Evolutionary conservation across 2,329 filamentous ascomycete genomes (phyloP), one percentile per base, ranked within the genome.

Genomic region (Verticillium klebahnii): DNA sequence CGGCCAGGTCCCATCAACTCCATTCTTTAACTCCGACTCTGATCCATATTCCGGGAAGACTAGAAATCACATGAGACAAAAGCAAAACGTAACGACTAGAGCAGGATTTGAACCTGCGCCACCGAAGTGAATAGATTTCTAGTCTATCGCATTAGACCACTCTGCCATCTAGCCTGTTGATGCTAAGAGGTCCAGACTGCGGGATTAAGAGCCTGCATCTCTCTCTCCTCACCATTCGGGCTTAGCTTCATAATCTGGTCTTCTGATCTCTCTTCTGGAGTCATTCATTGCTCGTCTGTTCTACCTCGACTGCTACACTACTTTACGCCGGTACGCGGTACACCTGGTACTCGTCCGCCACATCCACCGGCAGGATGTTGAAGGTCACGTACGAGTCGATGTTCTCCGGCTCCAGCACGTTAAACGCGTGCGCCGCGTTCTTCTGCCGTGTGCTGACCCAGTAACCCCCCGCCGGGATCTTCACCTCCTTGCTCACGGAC

Each of bases 311-410:
- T 14, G 3, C 3, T 25, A 12, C 19, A n/a, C 12, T 25, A 9
- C n/a, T 19, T 57, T 19, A 52, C 6, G 19, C 45, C 45, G 45
- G 45, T 12, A 73, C 62, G 1, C 71, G 64, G 31, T 69, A 74
- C 3, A 74, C 62, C 5, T 66, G 72, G 59, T 73, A 74, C 59
- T 74, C 71, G 36, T 74, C 71, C 0, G 69, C 70, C 1, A 57
- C 67, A 5, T 62, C 61, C 1, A 72, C 61, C 2, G 72, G 71
- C 1, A 74, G 62, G 12, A 74, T 68, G 57, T 72, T 73, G 19
- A 68, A 69, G 3, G 69, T 70, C 1, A 67, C 72, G 36, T 72
- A 74, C 1, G 72, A 74, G 60, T 74, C 72, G 11, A 71, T 69
- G 2, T 69, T 70, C 65, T 74, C 72, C 0, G 72, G 72, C 66